Base-by-base conservation (phyloP, 805 yeast genomes). In the Ogataea methylovora region DNA sequence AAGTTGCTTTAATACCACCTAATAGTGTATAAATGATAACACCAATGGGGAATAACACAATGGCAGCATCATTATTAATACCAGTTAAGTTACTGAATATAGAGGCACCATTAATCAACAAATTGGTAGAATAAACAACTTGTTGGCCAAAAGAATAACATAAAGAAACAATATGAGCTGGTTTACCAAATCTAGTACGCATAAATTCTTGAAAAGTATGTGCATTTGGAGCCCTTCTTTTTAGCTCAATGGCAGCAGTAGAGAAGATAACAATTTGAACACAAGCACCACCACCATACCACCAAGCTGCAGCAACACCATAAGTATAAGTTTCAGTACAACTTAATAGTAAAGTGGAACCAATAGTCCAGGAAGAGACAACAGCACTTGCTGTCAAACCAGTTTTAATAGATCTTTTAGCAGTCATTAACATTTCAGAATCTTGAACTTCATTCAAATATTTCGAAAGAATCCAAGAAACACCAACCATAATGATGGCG, bases 1-100 rank as follows among this genome's bases (percentile, higher is more conserved):
- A 61, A 3, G 67, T 59, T 3, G 67, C 66, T 36, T 61, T 61
- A 34, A 61, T 54, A 29, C 67, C 68, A 21, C 68, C 67, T 32
- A 61, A 45, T n/a, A 59, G 44, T 2, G 66, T 60, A 41, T 61
- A 61, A 21, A 59, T 44, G 13, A 56, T 46, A 25, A 60, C 65
- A 27, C 61, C 62, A 12, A 61, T 34, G 1, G 65, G 67, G 16
- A 61, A 48, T 17, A 61, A 40, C 12, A 58, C 54, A 22, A 51
- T 45, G 2, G 60, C 49, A 3, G 63, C 65, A 30, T 52, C 60
- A 30, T 50, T 48, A 35, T 52, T 50, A 41, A 58, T 48, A 12
- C 63, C 63, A 15, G 65, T 57, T 11, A 58, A 38, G 29, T 43
- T 45, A 46, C 61, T 35, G 35, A 47, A 46, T 14, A 60, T 49